Evolutionary conservation across 257 asterid genomes (phyloP).

Genomic region (Nicotiana attenuata): DNA sequence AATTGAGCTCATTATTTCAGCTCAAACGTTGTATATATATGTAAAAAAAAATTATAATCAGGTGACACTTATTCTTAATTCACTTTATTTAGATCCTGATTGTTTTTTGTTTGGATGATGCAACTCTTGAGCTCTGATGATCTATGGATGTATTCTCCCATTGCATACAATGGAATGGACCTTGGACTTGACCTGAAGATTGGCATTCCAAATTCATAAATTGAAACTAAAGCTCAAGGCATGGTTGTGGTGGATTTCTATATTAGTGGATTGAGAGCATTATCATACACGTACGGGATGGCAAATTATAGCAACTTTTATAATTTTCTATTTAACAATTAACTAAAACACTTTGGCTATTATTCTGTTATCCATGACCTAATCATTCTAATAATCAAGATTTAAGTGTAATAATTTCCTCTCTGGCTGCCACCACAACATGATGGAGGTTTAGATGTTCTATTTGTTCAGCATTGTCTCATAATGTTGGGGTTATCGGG

Average conservation of each 20-base stretch:
- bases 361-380: background rate
- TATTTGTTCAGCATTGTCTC: background rate
- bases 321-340: background rate
- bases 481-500: background rate
- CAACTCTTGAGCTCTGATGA: constrained; percentile 90
- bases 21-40: too few species aligned
- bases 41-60: too few species aligned
- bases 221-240: background rate
- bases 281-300: background rate
- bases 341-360: background rate
- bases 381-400: background rate
- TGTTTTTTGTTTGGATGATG: background rate
- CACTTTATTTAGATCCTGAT: background rate
- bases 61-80: background rate
- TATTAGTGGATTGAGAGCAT: background rate
- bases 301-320: background rate
- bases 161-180: constrained; percentile 85
- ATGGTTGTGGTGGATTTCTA: background rate
- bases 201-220: background rate
- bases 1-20: background rate
- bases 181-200: constrained; percentile 48
- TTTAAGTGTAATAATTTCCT: constrained; percentile 3
- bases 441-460: background rate
- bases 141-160: background rate
- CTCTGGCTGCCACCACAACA: background rate